Base-by-base conservation (phyloP, 352 stramenopile genomes). In the Pythium rhizo-oryzae region DNA sequence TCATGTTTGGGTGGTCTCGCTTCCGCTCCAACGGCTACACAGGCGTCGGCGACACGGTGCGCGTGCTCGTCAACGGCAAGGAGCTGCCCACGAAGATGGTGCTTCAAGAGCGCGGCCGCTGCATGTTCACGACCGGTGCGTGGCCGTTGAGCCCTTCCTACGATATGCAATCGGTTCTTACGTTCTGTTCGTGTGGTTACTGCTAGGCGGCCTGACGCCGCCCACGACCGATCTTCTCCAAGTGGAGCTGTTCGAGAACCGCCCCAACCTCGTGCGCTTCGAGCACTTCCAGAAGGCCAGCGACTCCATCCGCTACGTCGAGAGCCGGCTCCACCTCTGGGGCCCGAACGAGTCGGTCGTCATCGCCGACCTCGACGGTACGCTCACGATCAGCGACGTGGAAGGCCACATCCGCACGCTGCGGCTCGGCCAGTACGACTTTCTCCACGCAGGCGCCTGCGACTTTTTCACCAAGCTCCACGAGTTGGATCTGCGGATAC, bases 391-490 rank as follows among this genome's bases (percentile, higher is more conserved):
- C 59, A 95, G 82, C 70, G 87, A 95, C 59, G 84, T 95, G 15
- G 87, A 95, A 66, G 87, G 87, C 50, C 87, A 95, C 71, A 95
- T 95, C 66, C 85, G 87, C 25, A 95, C 87, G 9, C 72, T 95
- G 28, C 83, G 87, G 15, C 78, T 95, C 12, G 87, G 85, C 0
- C 87, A 95, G 71, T 93, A 95, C 65, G 83, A 95, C 67, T 95
- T 88, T 49, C 65, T 95, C 23, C 87, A 95, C 76, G 74, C 77
- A 15, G 87, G 87, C 54, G 78, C 84, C 7, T 93, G 87, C 47
- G 81, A 91, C 47, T 93, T 95, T 54, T 95, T 92, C 70, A 87
- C 69, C 43, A 92, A 92, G 70, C 77, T 95, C 30, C 81, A 93
- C 51, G 82, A 90, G 23, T 62, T 95, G 9, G 70, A 79, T 8